Percentiles rank a stretch among this genome's conserved stretches.
phyloP scores from a whole-genome alignment of 768 basidiomycete species.

The Thelephora ganbajun region DNA sequence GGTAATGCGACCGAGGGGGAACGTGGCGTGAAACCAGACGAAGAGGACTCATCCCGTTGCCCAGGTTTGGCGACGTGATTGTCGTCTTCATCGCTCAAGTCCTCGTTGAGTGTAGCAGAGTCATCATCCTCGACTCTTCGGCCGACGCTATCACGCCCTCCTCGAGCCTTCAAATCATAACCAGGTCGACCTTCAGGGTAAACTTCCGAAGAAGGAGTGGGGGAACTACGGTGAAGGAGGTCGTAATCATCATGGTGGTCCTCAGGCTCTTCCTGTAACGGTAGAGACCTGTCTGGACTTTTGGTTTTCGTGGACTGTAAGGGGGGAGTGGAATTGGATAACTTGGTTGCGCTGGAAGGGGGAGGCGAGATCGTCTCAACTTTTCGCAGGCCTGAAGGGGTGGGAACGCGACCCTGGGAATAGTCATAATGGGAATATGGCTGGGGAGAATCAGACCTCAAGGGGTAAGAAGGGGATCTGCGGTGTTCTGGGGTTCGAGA shows the following conservation, averaged over 20 bases:
- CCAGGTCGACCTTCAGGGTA: conserved; percentile 27
- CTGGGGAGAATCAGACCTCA: background rate
- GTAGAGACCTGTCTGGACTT: conserved; percentile 59
- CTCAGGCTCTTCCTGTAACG: conserved; percentile 65
- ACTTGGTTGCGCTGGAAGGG: conserved; percentile 22
- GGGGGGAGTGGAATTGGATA: conserved; percentile 41
- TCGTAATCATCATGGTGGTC: conserved; percentile 17
- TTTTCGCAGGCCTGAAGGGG: conserved; percentile 17
- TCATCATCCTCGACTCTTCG: conserved; percentile 24
- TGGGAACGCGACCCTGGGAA: conserved; percentile 15
- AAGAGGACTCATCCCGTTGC: conserved; percentile 14
- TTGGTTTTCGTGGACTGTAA: conserved; percentile 36
- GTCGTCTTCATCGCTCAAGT: conserved; percentile 27
- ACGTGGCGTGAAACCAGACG: conserved; percentile 41
- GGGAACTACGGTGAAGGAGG: conserved; percentile 25
- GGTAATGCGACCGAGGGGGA: conserved; percentile 53
- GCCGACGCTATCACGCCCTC: conserved; percentile 21
- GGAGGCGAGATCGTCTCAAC: conserved; percentile 16
- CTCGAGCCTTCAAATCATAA: conserved; percentile 7
- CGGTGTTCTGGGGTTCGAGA: background rate
- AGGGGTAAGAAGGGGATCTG: background rate
- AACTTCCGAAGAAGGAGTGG: conserved; percentile 41
- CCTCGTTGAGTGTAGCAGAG: background rate
- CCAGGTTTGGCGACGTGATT: conserved; percentile 18
- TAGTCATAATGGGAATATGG: background rate